Evolutionary conservation across 306 rosid genomes (phyloP).

Genomic region (Amphicarpaea edgeworthii): DNA sequence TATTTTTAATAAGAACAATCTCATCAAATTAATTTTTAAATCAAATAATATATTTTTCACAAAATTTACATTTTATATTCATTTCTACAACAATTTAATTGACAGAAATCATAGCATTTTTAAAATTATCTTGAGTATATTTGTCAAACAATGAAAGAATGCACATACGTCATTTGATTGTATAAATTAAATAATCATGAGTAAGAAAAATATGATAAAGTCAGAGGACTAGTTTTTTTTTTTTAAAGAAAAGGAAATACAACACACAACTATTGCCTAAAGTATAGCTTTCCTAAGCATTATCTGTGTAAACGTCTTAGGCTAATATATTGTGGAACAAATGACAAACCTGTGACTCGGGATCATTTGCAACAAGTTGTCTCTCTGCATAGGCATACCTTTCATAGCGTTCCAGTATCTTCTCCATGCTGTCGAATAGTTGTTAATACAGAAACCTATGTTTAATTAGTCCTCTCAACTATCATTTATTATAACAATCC

Average conservation of each 20-base stretch:
- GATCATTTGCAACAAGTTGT: slow-evolving; percentile 61
- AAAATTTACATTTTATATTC: neutral
- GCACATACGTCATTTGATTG: neutral
- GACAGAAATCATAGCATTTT: neutral
- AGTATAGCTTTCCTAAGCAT: too few relatives aligned
- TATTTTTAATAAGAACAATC: neutral
- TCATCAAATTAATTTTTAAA: neutral
- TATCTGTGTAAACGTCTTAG: neutral
- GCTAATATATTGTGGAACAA: neutral
- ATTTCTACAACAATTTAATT: neutral
- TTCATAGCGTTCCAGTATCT: slow-evolving; percentile 88
- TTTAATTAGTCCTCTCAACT: neutral
- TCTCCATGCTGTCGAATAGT: slow-evolving; percentile 76
- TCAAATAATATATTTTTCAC: neutral
- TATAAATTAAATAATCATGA: neutral
- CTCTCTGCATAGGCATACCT: slow-evolving; percentile 83
- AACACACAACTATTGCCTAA: neutral
- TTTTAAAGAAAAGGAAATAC: neutral
- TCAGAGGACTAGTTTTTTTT: too few relatives aligned
- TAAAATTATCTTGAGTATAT: neutral
- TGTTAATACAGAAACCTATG: neutral
- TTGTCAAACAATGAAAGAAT: neutral
- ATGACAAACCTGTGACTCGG: slow-evolving; percentile 68
- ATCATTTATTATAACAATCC: neutral
- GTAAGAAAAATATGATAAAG: too few relatives aligned